Evolutionary conservation across 2,329 filamentous ascomycete species (phyloP).

Genomic region (Pseudodiploospora longispora): DNA sequence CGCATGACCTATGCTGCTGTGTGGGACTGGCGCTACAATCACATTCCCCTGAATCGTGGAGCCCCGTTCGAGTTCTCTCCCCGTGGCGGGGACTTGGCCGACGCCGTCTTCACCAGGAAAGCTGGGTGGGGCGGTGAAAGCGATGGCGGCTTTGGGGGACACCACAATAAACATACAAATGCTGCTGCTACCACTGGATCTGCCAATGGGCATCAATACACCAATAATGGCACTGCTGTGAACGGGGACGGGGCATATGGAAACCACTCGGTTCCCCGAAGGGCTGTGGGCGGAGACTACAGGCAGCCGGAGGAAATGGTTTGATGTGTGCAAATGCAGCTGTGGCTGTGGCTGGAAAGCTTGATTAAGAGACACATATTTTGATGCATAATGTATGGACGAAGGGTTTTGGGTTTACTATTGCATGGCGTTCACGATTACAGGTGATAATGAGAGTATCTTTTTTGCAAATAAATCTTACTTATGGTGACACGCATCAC

Average conservation of each 20-base stretch:
- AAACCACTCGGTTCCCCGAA: slow-evolving; percentile 8
- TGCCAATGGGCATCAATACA: background rate
- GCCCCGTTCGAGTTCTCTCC: slow-evolving; percentile 43
- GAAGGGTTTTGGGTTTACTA: too few species aligned
- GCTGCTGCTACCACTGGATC: background rate
- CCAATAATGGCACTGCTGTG: slow-evolving; percentile 9
- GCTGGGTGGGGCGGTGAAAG: slow-evolving; percentile 46
- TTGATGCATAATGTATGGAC: too few species aligned
- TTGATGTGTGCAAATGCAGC: background rate
- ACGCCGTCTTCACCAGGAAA: slow-evolving; percentile 49
- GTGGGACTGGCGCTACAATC: slow-evolving; percentile 60
- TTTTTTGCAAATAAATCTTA: too few species aligned
- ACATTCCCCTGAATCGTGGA: slow-evolving; percentile 55
- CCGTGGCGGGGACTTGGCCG: slow-evolving; percentile 38
- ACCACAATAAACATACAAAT: background rate
- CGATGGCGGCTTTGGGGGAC: background rate
- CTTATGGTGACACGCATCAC: too few species aligned
- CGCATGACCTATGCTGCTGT: slow-evolving; percentile 60
- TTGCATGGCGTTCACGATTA: too few species aligned
- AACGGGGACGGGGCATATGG: slow-evolving; percentile 2
- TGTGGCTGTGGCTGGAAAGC: background rate
- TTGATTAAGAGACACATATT: too few species aligned
- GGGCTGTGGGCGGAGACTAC: slow-evolving; percentile 8
- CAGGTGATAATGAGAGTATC: too few species aligned
- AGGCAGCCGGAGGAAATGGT: slow-evolving; percentile 11